These are phyloP conservation scores for Hysterium pulicare DNA, from an alignment of 2,329 filamentous ascomycete genomes.

Conservation along the genomic window DNA sequence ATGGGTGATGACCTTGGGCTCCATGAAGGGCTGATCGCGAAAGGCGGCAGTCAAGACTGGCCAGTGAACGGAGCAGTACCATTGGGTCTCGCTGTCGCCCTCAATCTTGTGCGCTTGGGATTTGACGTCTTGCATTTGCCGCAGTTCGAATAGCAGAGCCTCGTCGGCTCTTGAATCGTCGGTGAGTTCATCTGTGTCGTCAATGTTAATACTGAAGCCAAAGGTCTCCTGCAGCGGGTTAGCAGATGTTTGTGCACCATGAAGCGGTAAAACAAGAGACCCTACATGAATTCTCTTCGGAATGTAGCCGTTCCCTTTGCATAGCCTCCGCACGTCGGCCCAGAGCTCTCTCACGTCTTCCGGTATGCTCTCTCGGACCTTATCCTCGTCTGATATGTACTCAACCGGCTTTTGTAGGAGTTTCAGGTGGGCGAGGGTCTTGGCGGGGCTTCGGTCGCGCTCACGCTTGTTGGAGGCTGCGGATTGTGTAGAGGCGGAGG, in stretches of 20 bases:
- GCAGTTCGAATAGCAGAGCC: not conserved
- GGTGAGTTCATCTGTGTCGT: not conserved
- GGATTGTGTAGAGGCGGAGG: not conserved
- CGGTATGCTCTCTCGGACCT: not conserved
- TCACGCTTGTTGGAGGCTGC: not conserved
- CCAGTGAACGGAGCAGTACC: conserved; percentile 4
- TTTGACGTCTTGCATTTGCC: conserved; percentile 1
- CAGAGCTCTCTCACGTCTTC: not conserved
- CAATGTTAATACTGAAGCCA: not conserved
- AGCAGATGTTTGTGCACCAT: not conserved
- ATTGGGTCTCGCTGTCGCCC: conserved; percentile 1
- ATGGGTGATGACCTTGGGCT: conserved; percentile 1
- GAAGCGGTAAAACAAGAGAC: not conserved
- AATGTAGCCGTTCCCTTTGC: conserved; percentile 1
- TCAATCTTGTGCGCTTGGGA: not conserved
- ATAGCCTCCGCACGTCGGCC: not conserved
- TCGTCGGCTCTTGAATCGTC: not conserved
- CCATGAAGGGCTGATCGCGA: conserved; percentile 1
- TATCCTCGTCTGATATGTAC: not conserved
- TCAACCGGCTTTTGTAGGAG: not conserved
- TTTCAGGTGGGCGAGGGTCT: not conserved
- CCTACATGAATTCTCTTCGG: not conserved
- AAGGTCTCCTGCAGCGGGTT: not conserved
- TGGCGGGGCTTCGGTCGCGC: not conserved
- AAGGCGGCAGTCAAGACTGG: not conserved